These are phyloP conservation scores for Debaryomyces maramus DNA, from an alignment of 805 yeast genomes.

Conservation along the genomic window DNA sequence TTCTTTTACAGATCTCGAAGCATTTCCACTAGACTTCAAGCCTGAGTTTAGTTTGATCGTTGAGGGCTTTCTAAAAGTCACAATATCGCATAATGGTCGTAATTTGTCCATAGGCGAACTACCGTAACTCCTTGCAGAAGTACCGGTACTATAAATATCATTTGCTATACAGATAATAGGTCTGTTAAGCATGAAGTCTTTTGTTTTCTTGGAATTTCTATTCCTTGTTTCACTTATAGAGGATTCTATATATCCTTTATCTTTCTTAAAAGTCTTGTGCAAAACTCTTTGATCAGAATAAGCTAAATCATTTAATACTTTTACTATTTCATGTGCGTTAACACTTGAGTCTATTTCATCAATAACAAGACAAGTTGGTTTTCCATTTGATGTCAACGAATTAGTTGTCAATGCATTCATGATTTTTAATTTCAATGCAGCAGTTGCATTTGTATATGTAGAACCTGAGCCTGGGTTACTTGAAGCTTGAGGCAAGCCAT, in stretches of 20 bases:
- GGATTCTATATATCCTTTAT: conserved; percentile 1
- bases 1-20: conserved; percentile 37
- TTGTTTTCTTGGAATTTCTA: conserved; percentile 28
- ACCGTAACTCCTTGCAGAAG: conserved; percentile 22
- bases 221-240: conserved; percentile 22
- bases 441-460: conserved; percentile 19
- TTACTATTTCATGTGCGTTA: conserved; percentile 38
- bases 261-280: conserved; percentile 5
- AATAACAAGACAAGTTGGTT: conserved; percentile 78
- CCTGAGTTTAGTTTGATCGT: conserved; percentile 44
- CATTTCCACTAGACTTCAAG: conserved; percentile 38
- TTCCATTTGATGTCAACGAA: conserved; percentile 63
- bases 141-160: conserved; percentile 61
- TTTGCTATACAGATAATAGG: conserved; percentile 94
- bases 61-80: conserved; percentile 62
- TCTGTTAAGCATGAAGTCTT: conserved; percentile 52
- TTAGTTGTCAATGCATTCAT: conserved; percentile 58
- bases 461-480: conserved; percentile 9
- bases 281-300: conserved; percentile 58
- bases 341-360: conserved; percentile 76
- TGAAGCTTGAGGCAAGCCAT: conserved; percentile 36
- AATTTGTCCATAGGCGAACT: conserved; percentile 67
- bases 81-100: conserved; percentile 70
- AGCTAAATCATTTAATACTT: conserved; percentile 58
- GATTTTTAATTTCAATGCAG: conserved; percentile 35